These are phyloP conservation scores for Beauveria asiatica DNA, from an alignment of 2,329 filamentous ascomycete genomes.

Conservation along the genomic window DNA sequence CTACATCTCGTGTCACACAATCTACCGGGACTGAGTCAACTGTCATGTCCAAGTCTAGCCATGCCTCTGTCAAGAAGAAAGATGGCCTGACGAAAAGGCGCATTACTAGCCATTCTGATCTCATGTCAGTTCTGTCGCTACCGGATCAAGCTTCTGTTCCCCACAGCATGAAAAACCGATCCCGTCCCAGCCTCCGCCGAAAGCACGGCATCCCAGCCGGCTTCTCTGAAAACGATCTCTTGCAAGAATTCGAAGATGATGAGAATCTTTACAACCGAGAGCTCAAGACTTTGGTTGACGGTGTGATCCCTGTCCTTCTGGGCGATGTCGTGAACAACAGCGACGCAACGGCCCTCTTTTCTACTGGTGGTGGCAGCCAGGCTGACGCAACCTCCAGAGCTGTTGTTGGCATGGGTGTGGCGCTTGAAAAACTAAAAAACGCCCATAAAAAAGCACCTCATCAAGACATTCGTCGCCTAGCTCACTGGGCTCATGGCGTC, in stretches of 20 bases:
- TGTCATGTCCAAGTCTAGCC: conserved; percentile 37
- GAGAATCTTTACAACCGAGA: conserved; percentile 85
- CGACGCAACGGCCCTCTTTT: conserved; percentile 58
- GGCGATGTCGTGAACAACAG: conserved; percentile 71
- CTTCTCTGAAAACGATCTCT: conserved; percentile 64
- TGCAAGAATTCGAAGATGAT: conserved; percentile 73
- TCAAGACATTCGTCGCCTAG: conserved; percentile 60
- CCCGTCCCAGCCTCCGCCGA: conserved; percentile 69
- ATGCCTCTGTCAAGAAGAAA: conserved; percentile 31
- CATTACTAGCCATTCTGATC: conserved; percentile 83
- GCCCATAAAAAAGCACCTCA: conserved; percentile 74
- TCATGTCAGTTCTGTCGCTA: conserved; percentile 84
- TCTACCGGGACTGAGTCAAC: conserved; percentile 47
- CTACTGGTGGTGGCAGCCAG: conserved; percentile 38
- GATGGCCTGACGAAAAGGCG: conserved; percentile 56
- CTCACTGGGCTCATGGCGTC: conserved; percentile 73
- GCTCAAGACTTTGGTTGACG: conserved; percentile 85
- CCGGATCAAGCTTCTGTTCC: conserved; percentile 49
- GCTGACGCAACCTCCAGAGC: conserved; percentile 64
- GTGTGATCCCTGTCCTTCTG: conserved; percentile 86
- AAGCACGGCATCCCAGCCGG: conserved; percentile 57
- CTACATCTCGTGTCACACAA: conserved; percentile 38
- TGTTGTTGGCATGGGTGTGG: conserved; percentile 89
- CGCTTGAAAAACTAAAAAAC: conserved; percentile 73
- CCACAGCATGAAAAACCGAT: conserved; percentile 58